Conservation (phyloP, 2,329 filamentous ascomycete genomes). For the Xylariaceae sp. region DNA sequence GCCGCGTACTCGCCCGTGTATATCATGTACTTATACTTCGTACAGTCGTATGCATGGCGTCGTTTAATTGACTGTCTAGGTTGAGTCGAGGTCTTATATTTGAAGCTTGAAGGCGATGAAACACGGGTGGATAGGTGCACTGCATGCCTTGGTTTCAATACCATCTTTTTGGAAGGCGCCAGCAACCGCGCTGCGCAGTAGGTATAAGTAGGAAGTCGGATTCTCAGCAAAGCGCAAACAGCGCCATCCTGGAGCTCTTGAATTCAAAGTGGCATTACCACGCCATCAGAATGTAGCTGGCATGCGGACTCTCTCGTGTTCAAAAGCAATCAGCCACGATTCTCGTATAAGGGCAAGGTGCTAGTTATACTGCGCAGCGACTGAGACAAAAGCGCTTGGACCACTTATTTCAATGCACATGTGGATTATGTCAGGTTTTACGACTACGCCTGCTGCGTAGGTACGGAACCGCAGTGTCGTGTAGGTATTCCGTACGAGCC, state of each 20-base stretch:
- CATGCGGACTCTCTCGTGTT: slow-evolving; percentile 19
- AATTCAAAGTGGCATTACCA: background rate
- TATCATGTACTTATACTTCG: no score
- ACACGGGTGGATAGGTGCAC: slow-evolving; percentile 17
- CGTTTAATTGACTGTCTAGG: no score
- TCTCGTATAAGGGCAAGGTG: slow-evolving; percentile 6
- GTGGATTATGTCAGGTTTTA: no score
- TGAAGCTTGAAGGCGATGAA: slow-evolving; percentile 14
- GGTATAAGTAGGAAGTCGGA: slow-evolving; percentile 6
- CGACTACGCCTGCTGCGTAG: no score
- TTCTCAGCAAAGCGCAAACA: slow-evolving; percentile 7
- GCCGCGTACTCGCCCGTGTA: no score
- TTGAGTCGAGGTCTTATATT: no score
- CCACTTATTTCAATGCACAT: background rate
- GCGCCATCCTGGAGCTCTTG: background rate
- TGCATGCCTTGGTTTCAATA: slow-evolving; percentile 10
- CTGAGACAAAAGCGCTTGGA: background rate
- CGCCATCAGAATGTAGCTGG: background rate
- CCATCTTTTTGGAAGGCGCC: slow-evolving; percentile 4
- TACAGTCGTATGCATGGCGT: no score
- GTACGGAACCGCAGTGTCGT: no score
- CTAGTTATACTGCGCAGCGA: background rate
- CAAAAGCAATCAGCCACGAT: background rate
- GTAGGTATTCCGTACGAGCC: no score
- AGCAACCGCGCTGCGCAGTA: background rate